Percentiles rank a stretch among this genome's conserved stretches.
phyloP scores from a whole-genome alignment of 2,329 filamentous ascomycete genomes.

The Penicillium sp. region DNA sequence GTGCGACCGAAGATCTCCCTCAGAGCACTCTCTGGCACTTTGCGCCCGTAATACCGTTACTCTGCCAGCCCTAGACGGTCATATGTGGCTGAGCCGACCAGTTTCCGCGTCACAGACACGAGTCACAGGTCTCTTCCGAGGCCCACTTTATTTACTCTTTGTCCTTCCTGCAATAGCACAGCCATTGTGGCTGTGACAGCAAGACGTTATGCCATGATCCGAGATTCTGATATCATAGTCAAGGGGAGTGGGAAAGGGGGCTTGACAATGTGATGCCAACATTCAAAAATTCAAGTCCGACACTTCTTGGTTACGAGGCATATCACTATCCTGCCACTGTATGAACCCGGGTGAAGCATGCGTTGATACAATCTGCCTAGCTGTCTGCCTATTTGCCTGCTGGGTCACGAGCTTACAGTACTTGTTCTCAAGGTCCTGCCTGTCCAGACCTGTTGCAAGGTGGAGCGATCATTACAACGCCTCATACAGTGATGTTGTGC shows the following conservation, averaged over 20 bases:
- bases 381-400: not conserved
- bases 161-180: constrained; percentile 11
- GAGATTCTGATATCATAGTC: constrained; percentile 19
- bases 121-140: constrained; percentile 1
- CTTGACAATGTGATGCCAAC: not conserved
- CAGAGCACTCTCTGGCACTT: not conserved
- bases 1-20: not conserved
- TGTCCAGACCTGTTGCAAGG: not conserved
- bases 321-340: not conserved
- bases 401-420: no score
- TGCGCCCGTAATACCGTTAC: constrained; percentile 17
- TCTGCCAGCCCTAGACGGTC: constrained; percentile 19
- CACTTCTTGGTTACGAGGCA: not conserved
- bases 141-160: constrained; percentile 13
- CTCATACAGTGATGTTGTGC: not conserved
- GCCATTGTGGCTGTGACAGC: constrained; percentile 21
- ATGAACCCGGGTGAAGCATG: not conserved
- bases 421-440: no score
- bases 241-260: not conserved
- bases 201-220: constrained; percentile 6
- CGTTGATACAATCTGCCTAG: not conserved
- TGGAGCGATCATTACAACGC: not conserved
- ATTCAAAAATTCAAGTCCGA: not conserved
- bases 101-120: constrained; percentile 15
- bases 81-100: constrained; percentile 21